Conservation (phyloP, 768 basidiomycete genomes). For the Boletus fagicola region DNA sequence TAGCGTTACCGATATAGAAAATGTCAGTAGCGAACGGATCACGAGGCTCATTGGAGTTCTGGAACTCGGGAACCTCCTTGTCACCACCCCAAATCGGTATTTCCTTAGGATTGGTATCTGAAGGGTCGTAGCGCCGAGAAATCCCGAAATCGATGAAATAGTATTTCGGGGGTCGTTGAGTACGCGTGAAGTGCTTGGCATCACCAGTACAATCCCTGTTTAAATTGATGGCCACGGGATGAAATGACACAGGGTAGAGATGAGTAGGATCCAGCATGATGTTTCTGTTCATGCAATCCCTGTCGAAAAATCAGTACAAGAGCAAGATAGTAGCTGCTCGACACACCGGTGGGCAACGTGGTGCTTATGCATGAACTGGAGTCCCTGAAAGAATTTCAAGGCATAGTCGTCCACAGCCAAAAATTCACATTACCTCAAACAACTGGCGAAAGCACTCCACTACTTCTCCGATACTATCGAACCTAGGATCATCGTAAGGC, state of each 20-base stretch:
- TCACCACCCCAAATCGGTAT: slow-evolving; percentile 40
- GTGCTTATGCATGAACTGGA: slow-evolving; percentile 37
- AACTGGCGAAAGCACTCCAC: slow-evolving; percentile 31
- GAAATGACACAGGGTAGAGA: slow-evolving; percentile 29
- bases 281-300: slow-evolving; percentile 31
- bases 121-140: slow-evolving; percentile 31
- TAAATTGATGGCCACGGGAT: slow-evolving; percentile 14
- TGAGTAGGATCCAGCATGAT: slow-evolving; percentile 31
- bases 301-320: background rate
- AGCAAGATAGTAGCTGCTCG: too few species aligned
- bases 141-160: slow-evolving; percentile 39
- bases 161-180: slow-evolving; percentile 31
- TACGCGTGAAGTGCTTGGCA: slow-evolving; percentile 32
- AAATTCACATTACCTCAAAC: slow-evolving; percentile 25
- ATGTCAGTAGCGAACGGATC: slow-evolving; percentile 46
- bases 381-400: slow-evolving; percentile 21
- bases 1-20: slow-evolving; percentile 42
- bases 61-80: slow-evolving; percentile 40
- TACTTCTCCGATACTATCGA: slow-evolving; percentile 14
- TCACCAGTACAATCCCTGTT: slow-evolving; percentile 14
- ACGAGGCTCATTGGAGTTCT: slow-evolving; percentile 20
- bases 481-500: slow-evolving; percentile 14
- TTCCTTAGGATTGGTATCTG: slow-evolving; percentile 26
- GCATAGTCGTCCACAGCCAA: background rate
- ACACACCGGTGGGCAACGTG: slow-evolving; percentile 32